Base-by-base conservation (phyloP, 2,329 filamentous ascomycete species). In the Exophiala lecanii-corni region DNA sequence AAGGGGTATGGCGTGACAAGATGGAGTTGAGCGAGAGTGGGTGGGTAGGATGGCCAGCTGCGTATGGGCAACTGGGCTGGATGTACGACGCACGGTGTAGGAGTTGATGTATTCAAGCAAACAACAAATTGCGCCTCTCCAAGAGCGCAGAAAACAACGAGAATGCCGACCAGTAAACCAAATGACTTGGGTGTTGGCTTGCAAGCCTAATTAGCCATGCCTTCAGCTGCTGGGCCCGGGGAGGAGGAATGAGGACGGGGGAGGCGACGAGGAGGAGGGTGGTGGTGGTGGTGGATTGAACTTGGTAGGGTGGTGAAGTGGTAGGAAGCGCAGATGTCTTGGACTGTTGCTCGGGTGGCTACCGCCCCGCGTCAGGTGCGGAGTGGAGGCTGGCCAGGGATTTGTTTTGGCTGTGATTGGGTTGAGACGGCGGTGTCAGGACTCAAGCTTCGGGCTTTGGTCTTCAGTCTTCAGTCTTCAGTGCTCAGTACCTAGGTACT, bases 101-200 rank as follows among this genome's bases (percentile, higher is more conserved):
- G 16, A 23, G 3, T 9, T 3, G 16, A 13, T 3, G 34, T 21
- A 36, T 19, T n/a, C 34, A 21, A 10, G 16, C 13, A 36, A 5
- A 21, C 10, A 36, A 21, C 13, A 21, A 12, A 19, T 7, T 23
- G 7, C 13, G 21, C 13, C 9, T 26, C 42, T 36, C 26, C 38
- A 19, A 19, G 38, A 49, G n/a, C 17, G 36, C 46, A 41, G 30
- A 47, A 44, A 49, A 42, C 43, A 51, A 51, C 47, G 51, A 54
- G 48, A 33, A 45, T 34, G 51, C 51, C 51, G 46, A 47, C 51
- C 51, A 47, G 43, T 36, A 28, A 25, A n/a, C n/a, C n/a, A n/a
- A n/a, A n/a, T n/a, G n/a, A n/a, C n/a, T n/a, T n/a, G n/a, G n/a
- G n/a, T n/a, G n/a, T n/a, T n/a, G n/a, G n/a, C n/a, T 33, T 33